phyloP scores from a whole-genome alignment of 805 yeast genomes.

The Brettanomyces anomalus region DNA sequence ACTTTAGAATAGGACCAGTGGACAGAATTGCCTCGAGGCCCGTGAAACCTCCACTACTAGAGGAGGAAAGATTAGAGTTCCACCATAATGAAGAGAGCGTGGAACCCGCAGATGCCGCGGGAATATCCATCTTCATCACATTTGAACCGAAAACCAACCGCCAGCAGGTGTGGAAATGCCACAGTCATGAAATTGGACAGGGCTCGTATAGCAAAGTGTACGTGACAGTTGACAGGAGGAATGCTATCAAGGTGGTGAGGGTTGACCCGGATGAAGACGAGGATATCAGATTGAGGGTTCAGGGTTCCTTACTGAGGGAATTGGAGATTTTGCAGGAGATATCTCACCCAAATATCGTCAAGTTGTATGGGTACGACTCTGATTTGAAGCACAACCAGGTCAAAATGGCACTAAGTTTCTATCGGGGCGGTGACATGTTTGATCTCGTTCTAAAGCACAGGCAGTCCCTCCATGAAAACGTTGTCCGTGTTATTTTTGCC shows the following conservation, averaged over 20 bases:
- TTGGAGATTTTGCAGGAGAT: conserved; percentile 49
- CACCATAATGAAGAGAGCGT: not conserved
- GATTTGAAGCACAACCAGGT: conserved; percentile 18
- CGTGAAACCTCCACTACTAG: conserved; percentile 10
- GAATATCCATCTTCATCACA: conserved; percentile 1
- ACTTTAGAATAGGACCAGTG: conserved; percentile 16
- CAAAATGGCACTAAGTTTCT: conserved; percentile 61
- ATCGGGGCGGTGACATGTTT: conserved; percentile 80
- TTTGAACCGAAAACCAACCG: not conserved
- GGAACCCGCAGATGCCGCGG: not conserved
- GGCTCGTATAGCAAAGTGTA: conserved; percentile 67
- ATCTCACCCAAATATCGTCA: conserved; percentile 63
- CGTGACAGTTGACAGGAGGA: conserved; percentile 29
- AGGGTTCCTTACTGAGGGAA: conserved; percentile 64
- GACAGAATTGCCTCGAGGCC: conserved; percentile 24
- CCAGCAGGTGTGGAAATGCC: conserved; percentile 2
- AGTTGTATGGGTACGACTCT: conserved; percentile 43
- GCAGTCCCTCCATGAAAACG: conserved; percentile 34
- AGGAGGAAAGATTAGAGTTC: conserved; percentile 5
- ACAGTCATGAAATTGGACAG: conserved; percentile 39
- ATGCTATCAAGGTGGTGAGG: conserved; percentile 63
- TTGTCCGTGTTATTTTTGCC: conserved; percentile 54
- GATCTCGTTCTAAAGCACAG: conserved; percentile 43
- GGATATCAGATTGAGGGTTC: conserved; percentile 41
- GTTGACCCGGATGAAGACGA: conserved; percentile 25